Conservation (phyloP, 768 basidiomycete genomes). For the Tricholoma bakamatsutake region DNA sequence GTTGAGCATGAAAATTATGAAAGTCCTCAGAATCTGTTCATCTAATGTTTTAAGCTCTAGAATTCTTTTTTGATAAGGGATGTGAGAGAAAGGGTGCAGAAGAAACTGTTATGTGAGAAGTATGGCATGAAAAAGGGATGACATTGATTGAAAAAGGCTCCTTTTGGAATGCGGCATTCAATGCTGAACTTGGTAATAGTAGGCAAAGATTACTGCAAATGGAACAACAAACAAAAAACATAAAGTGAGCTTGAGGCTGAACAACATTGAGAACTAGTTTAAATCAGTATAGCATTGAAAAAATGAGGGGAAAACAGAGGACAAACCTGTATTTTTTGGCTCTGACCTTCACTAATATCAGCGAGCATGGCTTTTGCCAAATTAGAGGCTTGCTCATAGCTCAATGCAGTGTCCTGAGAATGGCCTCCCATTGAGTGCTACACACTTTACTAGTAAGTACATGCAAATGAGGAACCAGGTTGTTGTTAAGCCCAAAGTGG, state of each 20-base stretch:
- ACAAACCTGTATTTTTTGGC: not conserved
- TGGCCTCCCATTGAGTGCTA: slow-evolving; percentile 1
- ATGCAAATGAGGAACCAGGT: not conserved
- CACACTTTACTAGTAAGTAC: not conserved
- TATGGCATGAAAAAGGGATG: not conserved
- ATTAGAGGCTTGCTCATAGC: slow-evolving; percentile 3
- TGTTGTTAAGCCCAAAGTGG: slow-evolving; percentile 2
- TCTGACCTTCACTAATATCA: not conserved
- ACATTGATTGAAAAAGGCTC: not conserved
- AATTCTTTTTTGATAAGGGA: not conserved
- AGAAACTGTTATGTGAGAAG: not conserved
- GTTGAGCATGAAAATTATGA: not conserved
- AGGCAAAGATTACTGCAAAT: not conserved
- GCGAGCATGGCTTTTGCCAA: not conserved
- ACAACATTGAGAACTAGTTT: not conserved
- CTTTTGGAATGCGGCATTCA: not conserved
- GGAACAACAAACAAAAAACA: not conserved
- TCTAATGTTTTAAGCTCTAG: not conserved
- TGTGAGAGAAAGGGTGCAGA: not conserved
- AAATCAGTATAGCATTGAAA: not conserved
- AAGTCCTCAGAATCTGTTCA: not conserved
- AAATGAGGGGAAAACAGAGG: not conserved
- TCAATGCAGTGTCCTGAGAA: not conserved
- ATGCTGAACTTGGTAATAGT: not conserved
- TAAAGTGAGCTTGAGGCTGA: not conserved